phyloP scores from a whole-genome alignment of 164 flowering plant species.

The Cinnamomum chago region DNA sequence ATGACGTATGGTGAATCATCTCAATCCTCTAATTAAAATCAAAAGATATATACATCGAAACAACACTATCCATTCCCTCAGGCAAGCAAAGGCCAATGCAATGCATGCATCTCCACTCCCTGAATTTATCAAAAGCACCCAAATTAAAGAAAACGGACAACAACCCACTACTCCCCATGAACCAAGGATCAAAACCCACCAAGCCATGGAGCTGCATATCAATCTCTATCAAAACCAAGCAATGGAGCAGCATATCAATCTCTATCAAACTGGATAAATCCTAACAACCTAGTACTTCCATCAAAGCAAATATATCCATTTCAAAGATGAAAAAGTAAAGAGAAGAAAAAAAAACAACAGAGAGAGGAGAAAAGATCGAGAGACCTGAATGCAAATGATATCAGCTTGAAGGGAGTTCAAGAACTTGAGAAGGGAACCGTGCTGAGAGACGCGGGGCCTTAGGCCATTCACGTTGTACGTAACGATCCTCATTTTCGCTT shows the following conservation, averaged over 20 bases:
- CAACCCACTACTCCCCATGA: neutral
- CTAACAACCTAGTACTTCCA: neutral
- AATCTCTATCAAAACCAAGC: neutral
- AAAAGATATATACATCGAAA: too few species aligned
- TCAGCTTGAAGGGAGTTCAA: constrained; percentile 81
- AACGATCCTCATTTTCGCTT: constrained; percentile 62
- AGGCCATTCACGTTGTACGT: constrained; percentile 94
- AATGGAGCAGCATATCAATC: neutral
- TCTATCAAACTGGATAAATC: neutral
- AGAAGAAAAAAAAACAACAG: neutral
- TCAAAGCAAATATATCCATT: neutral
- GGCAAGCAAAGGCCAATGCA: too few species aligned
- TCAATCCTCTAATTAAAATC: too few species aligned
- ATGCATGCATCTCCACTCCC: too few species aligned
- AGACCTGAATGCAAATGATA: constrained; percentile 90
- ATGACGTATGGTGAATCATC: too few species aligned
- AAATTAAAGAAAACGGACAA: neutral
- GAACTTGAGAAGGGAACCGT: constrained; percentile 73
- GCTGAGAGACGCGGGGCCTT: constrained; percentile 68
- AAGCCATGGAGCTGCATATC: neutral
- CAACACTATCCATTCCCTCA: too few species aligned
- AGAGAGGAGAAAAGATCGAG: neutral
- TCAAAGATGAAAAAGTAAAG: neutral
- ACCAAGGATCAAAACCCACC: neutral
- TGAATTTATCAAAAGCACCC: neutral